Percentiles rank a stretch among this genome's conserved stretches.
Evolutionary conservation across 371 early-diverging fungal genomes (phyloP).

Genomic region (Rhizopus sp.): DNA sequence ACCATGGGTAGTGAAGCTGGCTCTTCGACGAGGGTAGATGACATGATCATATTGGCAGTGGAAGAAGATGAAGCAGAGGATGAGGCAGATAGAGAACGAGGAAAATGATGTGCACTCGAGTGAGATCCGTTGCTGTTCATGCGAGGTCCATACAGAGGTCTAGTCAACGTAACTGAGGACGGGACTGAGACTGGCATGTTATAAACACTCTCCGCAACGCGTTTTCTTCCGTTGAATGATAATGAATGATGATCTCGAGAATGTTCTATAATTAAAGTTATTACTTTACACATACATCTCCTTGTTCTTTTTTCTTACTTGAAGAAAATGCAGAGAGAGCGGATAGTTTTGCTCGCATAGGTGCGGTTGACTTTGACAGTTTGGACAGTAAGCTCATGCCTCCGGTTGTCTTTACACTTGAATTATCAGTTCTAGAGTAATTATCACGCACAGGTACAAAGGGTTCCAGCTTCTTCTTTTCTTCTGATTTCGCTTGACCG

Average conservation of each 20-base stretch:
- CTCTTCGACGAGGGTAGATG: slow-evolving; percentile 16
- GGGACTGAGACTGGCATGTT: slow-evolving; percentile 35
- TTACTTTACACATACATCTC: background rate
- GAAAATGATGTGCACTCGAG: slow-evolving; percentile 8
- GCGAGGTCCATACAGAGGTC: background rate
- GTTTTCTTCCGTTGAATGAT: slow-evolving; percentile 31
- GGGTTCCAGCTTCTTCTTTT: slow-evolving; percentile 22
- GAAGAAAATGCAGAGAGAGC: slow-evolving; percentile 13
- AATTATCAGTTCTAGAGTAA: slow-evolving; percentile 7
- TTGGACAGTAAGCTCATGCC: slow-evolving; percentile 31
- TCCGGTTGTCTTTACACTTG: slow-evolving; percentile 21
- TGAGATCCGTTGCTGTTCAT: slow-evolving; percentile 1
- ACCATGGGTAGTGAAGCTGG: slow-evolving; percentile 15
- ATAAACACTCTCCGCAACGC: slow-evolving; percentile 47
- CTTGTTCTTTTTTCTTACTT: slow-evolving; percentile 1
- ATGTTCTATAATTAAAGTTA: slow-evolving; percentile 10
- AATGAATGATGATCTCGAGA: slow-evolving; percentile 20
- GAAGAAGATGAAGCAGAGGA: slow-evolving; percentile 21
- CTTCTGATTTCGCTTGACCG: background rate
- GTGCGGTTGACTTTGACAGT: slow-evolving; percentile 36
- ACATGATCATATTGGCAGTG: slow-evolving; percentile 18
- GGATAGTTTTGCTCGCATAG: slow-evolving; percentile 34
- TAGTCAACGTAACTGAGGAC: slow-evolving; percentile 5
- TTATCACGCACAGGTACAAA: slow-evolving; percentile 25
- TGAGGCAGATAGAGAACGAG: slow-evolving; percentile 16